Conservation (phyloP, 108 stramenopile genomes). For the Poteriospumella lacustris region DNA sequence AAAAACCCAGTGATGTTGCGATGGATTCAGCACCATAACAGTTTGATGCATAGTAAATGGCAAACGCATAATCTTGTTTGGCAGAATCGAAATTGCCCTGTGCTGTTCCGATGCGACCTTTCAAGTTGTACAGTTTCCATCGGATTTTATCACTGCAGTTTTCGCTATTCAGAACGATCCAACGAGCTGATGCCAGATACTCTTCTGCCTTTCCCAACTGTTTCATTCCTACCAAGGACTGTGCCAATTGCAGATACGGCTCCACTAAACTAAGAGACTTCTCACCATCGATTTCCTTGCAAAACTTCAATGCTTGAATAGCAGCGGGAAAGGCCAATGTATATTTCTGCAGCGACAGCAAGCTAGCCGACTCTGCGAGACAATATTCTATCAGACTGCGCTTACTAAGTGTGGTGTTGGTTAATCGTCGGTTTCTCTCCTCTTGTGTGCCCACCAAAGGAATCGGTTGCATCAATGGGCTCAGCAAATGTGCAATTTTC, state of each 20-base stretch:
- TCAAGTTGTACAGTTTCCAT: not conserved
- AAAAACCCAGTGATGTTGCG: constrained; percentile 17
- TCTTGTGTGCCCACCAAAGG: constrained; percentile 25
- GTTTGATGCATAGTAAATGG: constrained; percentile 14
- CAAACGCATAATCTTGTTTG: constrained; percentile 15
- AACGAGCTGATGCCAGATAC: constrained; percentile 15
- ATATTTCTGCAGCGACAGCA: not conserved
- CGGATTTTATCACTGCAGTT: not conserved
- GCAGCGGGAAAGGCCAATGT: constrained; percentile 23
- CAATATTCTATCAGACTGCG: constrained; percentile 22
- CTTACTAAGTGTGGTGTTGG: not conserved
- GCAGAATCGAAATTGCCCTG: constrained; percentile 18
- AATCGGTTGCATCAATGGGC: not conserved
- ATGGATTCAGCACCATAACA: constrained; percentile 31
- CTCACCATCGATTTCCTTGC: constrained; percentile 23
- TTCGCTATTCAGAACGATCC: constrained; percentile 25
- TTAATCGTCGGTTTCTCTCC: not conserved
- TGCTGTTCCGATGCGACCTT: constrained; percentile 1
- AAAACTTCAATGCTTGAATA: constrained; percentile 27
- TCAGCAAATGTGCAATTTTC: constrained; percentile 29
- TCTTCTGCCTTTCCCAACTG: constrained; percentile 18
- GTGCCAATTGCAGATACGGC: constrained; percentile 18
- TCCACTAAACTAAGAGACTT: constrained; percentile 20
- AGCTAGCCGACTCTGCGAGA: constrained; percentile 16
- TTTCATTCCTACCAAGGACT: not conserved